Evolutionary conservation across 345 rosid genomes (phyloP), one percentile per base, ranked within the genome.

Genomic region (Brassica incana): DNA sequence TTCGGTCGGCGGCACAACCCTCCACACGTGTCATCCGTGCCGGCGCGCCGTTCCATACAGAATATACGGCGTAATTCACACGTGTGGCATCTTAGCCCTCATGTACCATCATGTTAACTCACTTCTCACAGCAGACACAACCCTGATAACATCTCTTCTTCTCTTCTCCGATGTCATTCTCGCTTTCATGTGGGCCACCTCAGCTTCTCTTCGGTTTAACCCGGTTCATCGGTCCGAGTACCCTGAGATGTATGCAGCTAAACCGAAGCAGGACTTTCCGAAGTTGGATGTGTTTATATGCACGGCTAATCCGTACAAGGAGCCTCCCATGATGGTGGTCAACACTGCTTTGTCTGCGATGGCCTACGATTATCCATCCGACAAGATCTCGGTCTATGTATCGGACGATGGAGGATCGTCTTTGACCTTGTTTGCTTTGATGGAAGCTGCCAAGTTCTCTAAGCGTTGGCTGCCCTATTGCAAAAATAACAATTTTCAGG

Each of bases 231-330:
- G 92, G 2, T 30, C 69, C 14, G 88, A 92, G 35, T 79, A 73
- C 80, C 92, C 88, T 0, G 91, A 86, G 63, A 82, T 79, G 69
- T 86, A 86, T 0, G 40, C 79, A 35, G 72, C 79, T 48, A 59
- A 74, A n/a, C 71, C 78, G 4, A 85, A 86, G 32, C 33, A 5
- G 88, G 70, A 86, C 0, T 85, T 79, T 15, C 97, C 96, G 0
- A 85, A 70, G 9, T 5, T 94, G 38, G 98, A 94, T 36, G 85
- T 94, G 79, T 89, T 92, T 67, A 75, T 94, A 54, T 94, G 97
- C 89, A 92, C 98, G 9, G 96, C 98, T 32, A 97, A 92, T 81
- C 98, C 98, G 0, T 86, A 81, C 83, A 94, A 88, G 80, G 98
- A 94, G 79, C 98, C 97, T 6, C 98, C 98, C 0, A 69, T 88